phyloP scores from a whole-genome alignment of 1,284 basidiomycete genomes.

The Flammula alnicola region DNA sequence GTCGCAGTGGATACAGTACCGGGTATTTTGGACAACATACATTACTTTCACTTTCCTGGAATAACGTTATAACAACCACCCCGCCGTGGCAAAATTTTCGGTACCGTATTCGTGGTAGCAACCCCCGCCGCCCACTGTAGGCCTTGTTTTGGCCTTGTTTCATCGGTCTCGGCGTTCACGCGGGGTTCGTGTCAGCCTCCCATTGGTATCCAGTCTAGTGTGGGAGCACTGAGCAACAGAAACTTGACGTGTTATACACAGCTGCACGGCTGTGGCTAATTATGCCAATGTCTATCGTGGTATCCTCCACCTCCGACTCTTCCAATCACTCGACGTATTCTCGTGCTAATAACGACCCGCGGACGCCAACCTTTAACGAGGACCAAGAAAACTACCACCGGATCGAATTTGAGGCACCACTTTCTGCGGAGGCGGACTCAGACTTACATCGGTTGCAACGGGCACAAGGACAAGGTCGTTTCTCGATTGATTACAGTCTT shows the following conservation, averaged over 20 bases:
- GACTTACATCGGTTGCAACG: conserved; percentile 17
- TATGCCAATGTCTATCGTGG: conserved; percentile 17
- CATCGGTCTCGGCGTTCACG: not conserved
- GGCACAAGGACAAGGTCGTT: conserved; percentile 43
- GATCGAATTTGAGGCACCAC: conserved; percentile 39
- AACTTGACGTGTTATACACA: conserved; percentile 7
- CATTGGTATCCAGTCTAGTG: conserved; percentile 11
- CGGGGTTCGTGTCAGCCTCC: conserved; percentile 15
- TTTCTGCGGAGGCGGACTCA: conserved; percentile 31
- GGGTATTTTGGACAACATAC: no score
- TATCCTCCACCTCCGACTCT: conserved; percentile 5
- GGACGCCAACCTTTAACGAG: conserved; percentile 31
- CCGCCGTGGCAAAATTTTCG: conserved; percentile 11
- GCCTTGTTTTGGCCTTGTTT: not conserved
- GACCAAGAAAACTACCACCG: conserved; percentile 35
- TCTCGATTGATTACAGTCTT: conserved; percentile 76
- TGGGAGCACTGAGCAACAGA: not conserved
- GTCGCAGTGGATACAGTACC: no score
- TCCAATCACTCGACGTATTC: conserved; percentile 6
- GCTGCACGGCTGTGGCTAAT: conserved; percentile 7
- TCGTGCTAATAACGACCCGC: conserved; percentile 1
- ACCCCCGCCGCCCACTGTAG: not conserved
- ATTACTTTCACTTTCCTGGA: not conserved
- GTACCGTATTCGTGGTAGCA: not conserved
- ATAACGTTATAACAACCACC: not conserved